Evolutionary conservation across 805 yeast species (phyloP), one percentile per base, ranked within the genome.

Genomic region (Yamadazyma sp.): DNA sequence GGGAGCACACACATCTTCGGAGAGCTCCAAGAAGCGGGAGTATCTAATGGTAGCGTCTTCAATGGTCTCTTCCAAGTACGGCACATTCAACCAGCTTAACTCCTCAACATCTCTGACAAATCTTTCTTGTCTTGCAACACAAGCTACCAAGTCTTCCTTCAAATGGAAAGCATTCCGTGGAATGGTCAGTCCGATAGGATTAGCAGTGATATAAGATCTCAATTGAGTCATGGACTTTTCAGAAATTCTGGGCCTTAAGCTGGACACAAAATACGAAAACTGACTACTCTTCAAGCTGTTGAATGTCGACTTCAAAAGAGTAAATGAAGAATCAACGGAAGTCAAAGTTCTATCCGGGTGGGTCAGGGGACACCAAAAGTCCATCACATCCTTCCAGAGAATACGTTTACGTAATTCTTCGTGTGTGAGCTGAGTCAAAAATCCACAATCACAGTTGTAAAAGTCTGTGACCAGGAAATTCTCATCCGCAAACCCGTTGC

Each of bases 131-230:
- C 57, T 31, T 8, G 45, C 5, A 6, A 55, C 53, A 38, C 50
- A 50, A 4, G 55, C 55, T 10, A 56, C 62, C 26, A 59, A 46
- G 34, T 59, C 60, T 30, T 52, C 60, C 22, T 26, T 14, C 12
- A 38, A 15, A n/a, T 28, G 18, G 20, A 32, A 28, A 5, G 14
- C n/a, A 29, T 39, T 39, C 2, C 15, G 10, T 10, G 17, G 22
- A 13, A 39, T 28, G 17, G 43, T 36, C 23, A 28, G 22, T 11
- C 35, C 28, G 28, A 38, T 35, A 3, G 45, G 43, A 25, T 41
- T 40, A 10, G 28, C n/a, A 12, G 14, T 17, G 3, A 35, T 3
- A 19, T 43, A 40, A 6, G 28, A 20, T 20, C 35, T 22, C 15
- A 42, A 22, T 27, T 36, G 37, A 7, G 10, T 15, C 11, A 29